phyloP scores from a whole-genome alignment of 768 basidiomycete species.

The Hirschioporus abietinus region DNA sequence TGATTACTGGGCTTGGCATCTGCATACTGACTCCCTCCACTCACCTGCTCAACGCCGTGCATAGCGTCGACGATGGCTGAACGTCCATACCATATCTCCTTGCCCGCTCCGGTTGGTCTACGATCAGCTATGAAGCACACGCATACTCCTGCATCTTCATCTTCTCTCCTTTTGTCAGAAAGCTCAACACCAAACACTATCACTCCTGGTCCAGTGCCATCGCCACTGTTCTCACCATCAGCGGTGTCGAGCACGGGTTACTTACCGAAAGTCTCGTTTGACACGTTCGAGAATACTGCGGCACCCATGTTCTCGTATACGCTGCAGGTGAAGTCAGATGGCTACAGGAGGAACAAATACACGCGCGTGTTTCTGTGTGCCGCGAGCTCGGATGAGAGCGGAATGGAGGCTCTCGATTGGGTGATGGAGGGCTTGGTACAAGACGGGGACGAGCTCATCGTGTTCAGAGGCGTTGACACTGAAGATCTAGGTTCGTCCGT shows the following conservation, averaged over 20 bases:
- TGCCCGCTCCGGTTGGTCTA: conserved; percentile 17
- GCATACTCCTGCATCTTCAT: conserved; percentile 15
- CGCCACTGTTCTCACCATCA: conserved; percentile 11
- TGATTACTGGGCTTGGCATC: neutral
- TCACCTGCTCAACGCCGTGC: neutral
- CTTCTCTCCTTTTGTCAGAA: neutral
- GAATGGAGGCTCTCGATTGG: conserved; percentile 88
- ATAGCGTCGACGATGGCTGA: conserved; percentile 4
- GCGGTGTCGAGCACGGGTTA: conserved; percentile 26
- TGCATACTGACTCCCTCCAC: neutral
- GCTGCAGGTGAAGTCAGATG: conserved; percentile 76
- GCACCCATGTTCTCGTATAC: conserved; percentile 88
- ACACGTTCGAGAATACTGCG: conserved; percentile 78
- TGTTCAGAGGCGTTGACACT: conserved; percentile 85
- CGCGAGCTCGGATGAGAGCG: conserved; percentile 83
- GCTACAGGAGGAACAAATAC: conserved; percentile 66
- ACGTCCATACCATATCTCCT: neutral
- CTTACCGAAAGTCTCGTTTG: conserved; percentile 67
- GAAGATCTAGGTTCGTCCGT: conserved; percentile 65
- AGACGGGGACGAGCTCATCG: conserved; percentile 89
- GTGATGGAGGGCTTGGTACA: conserved; percentile 77
- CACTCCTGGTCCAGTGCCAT: neutral
- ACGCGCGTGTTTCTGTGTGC: conserved; percentile 91
- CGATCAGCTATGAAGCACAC: conserved; percentile 53
- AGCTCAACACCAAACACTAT: neutral